Percentiles rank a stretch among this genome's conserved stretches.
Conservation (phyloP, 2,329 filamentous ascomycete species). For the Colletotrichum viniferum region DNA sequence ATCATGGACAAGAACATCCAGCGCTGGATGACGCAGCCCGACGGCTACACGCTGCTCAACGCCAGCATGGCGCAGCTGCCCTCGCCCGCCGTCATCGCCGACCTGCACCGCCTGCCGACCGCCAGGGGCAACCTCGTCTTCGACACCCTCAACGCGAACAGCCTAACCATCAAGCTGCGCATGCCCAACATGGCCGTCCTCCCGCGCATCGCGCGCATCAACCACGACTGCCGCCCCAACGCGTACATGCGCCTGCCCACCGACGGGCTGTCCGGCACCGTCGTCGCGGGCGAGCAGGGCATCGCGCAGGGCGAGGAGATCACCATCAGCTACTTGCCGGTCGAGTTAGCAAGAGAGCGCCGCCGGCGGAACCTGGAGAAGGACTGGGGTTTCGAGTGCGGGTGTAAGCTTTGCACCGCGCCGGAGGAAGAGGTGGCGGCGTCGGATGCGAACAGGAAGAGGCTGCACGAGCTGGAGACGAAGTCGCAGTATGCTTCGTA, state of each 20-base stretch:
- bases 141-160: slow-evolving; percentile 38
- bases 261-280: slow-evolving; percentile 26
- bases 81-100: slow-evolving; percentile 29
- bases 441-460: slow-evolving; percentile 31
- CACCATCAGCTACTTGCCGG: slow-evolving; percentile 26
- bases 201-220: slow-evolving; percentile 22
- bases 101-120: slow-evolving; percentile 22
- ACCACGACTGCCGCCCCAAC: slow-evolving; percentile 13
- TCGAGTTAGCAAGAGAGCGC: slow-evolving; percentile 26
- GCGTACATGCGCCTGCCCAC: slow-evolving; percentile 31
- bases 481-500: slow-evolving; percentile 27
- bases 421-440: slow-evolving; percentile 29
- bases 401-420: slow-evolving; percentile 30
- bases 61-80: slow-evolving; percentile 31
- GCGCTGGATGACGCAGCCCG: slow-evolving; percentile 26
- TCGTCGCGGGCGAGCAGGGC: slow-evolving; percentile 26
- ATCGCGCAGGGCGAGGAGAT: slow-evolving; percentile 33
- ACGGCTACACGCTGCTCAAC: slow-evolving; percentile 34
- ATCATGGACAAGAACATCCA: slow-evolving; percentile 35
- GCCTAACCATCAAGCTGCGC: not conserved
- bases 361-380: slow-evolving; percentile 25
- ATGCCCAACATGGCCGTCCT: slow-evolving; percentile 26
- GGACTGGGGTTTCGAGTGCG: slow-evolving; percentile 34
- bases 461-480: slow-evolving; percentile 26
- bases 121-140: slow-evolving; percentile 32